phyloP scores from a whole-genome alignment of 257 asterid species.

The Fraxinus anomala region DNA sequence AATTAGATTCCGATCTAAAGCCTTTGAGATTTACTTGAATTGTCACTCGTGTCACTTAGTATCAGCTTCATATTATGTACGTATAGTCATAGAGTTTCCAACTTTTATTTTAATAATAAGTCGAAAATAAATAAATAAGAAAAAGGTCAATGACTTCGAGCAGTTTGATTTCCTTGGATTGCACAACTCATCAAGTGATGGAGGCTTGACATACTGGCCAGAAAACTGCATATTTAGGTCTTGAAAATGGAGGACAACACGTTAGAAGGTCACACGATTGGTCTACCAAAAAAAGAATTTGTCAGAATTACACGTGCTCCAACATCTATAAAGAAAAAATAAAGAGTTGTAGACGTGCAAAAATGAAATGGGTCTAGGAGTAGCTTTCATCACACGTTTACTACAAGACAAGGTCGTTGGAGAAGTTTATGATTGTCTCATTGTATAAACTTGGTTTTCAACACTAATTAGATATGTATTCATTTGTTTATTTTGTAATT shows the following conservation, averaged over 20 bases:
- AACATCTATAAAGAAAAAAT: slow-evolving; percentile 6
- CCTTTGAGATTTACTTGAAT: too few species aligned
- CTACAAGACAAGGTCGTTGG: not conserved
- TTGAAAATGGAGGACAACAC: not conserved
- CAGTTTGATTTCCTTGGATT: not conserved
- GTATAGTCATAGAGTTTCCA: too few species aligned
- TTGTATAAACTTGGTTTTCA: not conserved
- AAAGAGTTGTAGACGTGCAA: slow-evolving; percentile 9
- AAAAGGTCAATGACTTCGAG: not conserved
- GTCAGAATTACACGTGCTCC: slow-evolving; percentile 37
- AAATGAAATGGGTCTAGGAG: slow-evolving; percentile 9
- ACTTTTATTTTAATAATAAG: too few species aligned
- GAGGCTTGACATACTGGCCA: not conserved
- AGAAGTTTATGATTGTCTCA: not conserved
- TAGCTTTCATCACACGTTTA: slow-evolving; percentile 20
- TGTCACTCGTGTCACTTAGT: too few species aligned
- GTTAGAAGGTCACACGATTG: not conserved
- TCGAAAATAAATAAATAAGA: too few species aligned
- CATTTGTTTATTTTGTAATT: too few species aligned
- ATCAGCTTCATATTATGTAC: too few species aligned
- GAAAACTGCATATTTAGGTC: not conserved
- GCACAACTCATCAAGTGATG: not conserved
- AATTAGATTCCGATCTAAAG: too few species aligned
- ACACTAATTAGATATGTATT: too few species aligned
- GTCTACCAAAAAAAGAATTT: slow-evolving; percentile 12